These are phyloP conservation scores for Schizosaccharomyces osmophilus DNA, from an alignment of 805 yeast species.

Conservation along the genomic window DNA sequence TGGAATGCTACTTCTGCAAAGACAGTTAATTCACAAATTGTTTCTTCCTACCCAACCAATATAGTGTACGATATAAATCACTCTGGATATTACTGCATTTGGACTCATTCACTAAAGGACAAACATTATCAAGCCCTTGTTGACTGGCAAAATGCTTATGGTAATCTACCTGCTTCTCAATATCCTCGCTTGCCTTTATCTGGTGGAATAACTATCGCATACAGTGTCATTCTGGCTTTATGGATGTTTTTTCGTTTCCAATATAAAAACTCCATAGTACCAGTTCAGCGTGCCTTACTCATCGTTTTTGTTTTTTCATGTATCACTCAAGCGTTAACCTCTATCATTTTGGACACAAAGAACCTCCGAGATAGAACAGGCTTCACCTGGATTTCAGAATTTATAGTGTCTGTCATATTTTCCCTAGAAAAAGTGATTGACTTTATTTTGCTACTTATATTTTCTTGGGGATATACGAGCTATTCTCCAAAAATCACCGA, in stretches of 20 bases:
- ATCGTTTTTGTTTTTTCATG: conserved; percentile 59
- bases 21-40: not conserved
- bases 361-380: conserved; percentile 31
- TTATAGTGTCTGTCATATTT: conserved; percentile 53
- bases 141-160: conserved; percentile 77
- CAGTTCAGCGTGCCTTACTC: conserved; percentile 71
- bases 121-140: conserved; percentile 30
- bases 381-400: conserved; percentile 49
- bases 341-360: conserved; percentile 74
- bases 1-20: not conserved
- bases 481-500: conserved; percentile 64
- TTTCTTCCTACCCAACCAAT: not conserved
- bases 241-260: conserved; percentile 70
- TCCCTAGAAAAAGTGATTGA: conserved; percentile 67
- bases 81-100: not conserved
- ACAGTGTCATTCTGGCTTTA: conserved; percentile 56
- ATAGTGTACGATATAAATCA: not conserved
- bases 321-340: conserved; percentile 56
- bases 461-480: conserved; percentile 70
- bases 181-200: conserved; percentile 76
- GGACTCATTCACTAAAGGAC: conserved; percentile 3
- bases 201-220: conserved; percentile 62
- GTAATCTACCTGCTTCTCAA: conserved; percentile 70
- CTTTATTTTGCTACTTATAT: conserved; percentile 61
- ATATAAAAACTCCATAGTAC: conserved; percentile 65